Conservation (phyloP, 208 protist species). For the Leishmania turanica region DNA sequence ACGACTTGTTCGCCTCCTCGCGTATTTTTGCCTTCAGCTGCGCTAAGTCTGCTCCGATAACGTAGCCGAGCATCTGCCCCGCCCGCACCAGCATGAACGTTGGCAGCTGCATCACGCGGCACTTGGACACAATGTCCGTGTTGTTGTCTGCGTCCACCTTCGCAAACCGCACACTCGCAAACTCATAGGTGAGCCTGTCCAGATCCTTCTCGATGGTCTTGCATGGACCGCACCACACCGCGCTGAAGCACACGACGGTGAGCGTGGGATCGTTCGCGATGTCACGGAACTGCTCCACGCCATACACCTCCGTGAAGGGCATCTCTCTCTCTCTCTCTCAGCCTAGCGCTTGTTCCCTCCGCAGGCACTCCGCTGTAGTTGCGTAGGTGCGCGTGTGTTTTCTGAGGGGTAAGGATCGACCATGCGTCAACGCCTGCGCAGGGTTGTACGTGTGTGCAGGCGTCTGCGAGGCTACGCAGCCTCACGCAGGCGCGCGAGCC, state of each 20-base stretch:
- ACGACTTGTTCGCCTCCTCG: conserved; percentile 33
- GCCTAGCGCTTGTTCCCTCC: neutral
- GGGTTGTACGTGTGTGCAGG: neutral
- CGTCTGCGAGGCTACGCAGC: neutral
- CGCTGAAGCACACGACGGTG: conserved; percentile 79
- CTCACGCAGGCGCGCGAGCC: neutral
- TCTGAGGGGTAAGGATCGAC: neutral
- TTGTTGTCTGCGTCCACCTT: conserved; percentile 85
- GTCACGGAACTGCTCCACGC: conserved; percentile 73
- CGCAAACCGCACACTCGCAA: conserved; percentile 68
- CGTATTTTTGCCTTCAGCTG: conserved; percentile 69
- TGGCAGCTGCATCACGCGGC: conserved; percentile 73
- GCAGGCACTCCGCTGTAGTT: neutral
- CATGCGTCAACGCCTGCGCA: too few relatives aligned
- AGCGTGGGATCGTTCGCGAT: conserved; percentile 56
- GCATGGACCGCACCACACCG: conserved; percentile 85
- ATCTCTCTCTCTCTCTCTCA: conserved; percentile 19
- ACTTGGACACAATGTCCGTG: conserved; percentile 78
- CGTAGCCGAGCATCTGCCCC: conserved; percentile 61
- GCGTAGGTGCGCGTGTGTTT: conserved; percentile 2
- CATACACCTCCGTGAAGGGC: conserved; percentile 78
- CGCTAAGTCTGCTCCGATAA: conserved; percentile 78
- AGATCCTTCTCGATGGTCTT: conserved; percentile 75
- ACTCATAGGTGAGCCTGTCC: conserved; percentile 80
- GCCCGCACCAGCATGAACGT: conserved; percentile 78